phyloP scores from a whole-genome alignment of 2,329 filamentous ascomycete species.

The Paecilomyces variotii region DNA sequence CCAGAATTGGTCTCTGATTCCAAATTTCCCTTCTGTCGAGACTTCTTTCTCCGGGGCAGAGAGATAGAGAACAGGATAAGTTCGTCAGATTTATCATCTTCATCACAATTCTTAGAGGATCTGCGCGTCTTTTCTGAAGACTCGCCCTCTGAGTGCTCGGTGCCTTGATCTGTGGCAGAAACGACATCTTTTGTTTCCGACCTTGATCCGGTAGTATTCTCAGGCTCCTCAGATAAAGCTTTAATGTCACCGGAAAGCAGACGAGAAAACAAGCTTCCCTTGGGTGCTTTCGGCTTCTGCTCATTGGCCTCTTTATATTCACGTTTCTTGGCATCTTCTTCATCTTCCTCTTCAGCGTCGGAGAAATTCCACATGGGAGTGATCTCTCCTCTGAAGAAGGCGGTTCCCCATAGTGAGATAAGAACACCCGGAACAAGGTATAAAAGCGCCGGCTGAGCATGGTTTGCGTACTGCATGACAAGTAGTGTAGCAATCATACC shows the following conservation, averaged over 20 bases:
- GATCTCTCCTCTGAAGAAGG: constrained; percentile 61
- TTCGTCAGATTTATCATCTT: constrained; percentile 10
- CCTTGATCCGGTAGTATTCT: constrained; percentile 2
- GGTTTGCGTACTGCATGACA: constrained; percentile 69
- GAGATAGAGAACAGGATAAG: constrained; percentile 27
- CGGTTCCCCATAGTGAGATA: constrained; percentile 66
- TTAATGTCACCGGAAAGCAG: constrained; percentile 18
- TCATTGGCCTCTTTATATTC: constrained; percentile 32
- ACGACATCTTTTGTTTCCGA: constrained; percentile 19
- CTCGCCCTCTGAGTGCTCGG: background rate
- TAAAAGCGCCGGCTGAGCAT: constrained; percentile 81
- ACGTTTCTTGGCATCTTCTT: constrained; percentile 14
- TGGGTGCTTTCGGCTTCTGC: constrained; percentile 37
- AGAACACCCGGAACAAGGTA: constrained; percentile 88
- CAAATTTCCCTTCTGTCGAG: background rate
- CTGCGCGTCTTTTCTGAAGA: background rate
- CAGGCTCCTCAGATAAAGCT: constrained; percentile 3
- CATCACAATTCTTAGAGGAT: constrained; percentile 10
- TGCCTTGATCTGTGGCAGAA: background rate
- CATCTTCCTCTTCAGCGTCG: constrained; percentile 50
- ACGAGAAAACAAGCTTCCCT: constrained; percentile 19
- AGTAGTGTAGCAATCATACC: constrained; percentile 71
- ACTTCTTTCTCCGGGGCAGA: constrained; percentile 14
- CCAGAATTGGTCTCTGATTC: constrained; percentile 8
- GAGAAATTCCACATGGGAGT: constrained; percentile 72